Conservation (phyloP, 179 eudicot genomes). For the Camellia oleifera region DNA sequence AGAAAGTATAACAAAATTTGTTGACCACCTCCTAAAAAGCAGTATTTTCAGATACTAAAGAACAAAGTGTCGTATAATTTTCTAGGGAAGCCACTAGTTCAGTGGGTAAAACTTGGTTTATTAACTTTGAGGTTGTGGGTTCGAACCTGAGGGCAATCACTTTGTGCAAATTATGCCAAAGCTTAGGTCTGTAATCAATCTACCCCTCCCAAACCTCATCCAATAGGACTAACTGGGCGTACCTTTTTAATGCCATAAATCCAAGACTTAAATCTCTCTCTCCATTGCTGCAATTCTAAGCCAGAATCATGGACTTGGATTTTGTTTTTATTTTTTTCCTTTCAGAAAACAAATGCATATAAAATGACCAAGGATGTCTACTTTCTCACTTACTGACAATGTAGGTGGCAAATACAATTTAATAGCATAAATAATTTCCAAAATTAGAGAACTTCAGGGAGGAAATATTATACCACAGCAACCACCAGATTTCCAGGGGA, state of each 20-base stretch:
- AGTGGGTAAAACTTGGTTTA: too few species aligned
- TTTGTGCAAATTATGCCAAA: too few species aligned
- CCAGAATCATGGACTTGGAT: not conserved
- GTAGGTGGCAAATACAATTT: not conserved
- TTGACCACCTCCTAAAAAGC: not conserved
- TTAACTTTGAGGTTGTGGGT: too few species aligned
- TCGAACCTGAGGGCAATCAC: too few species aligned
- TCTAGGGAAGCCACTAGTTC: not conserved
- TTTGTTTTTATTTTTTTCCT: not conserved
- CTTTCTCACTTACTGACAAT: not conserved
- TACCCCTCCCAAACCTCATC: too few species aligned
- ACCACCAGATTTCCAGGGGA: constrained; percentile 88
- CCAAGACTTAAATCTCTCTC: not conserved
- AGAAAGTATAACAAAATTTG: not conserved
- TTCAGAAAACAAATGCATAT: too few species aligned
- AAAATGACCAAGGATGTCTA: not conserved
- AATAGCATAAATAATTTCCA: not conserved
- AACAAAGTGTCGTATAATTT: not conserved
- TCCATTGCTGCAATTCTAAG: not conserved
- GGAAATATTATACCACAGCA: constrained; percentile 66
- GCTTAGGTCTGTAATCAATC: too few species aligned
- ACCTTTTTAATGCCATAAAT: not conserved
- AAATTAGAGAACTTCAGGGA: not conserved
- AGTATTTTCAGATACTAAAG: not conserved
- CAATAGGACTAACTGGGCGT: too few species aligned